Conservation (phyloP, 2,329 filamentous ascomycete species). For the Fusarium anthophilum region DNA sequence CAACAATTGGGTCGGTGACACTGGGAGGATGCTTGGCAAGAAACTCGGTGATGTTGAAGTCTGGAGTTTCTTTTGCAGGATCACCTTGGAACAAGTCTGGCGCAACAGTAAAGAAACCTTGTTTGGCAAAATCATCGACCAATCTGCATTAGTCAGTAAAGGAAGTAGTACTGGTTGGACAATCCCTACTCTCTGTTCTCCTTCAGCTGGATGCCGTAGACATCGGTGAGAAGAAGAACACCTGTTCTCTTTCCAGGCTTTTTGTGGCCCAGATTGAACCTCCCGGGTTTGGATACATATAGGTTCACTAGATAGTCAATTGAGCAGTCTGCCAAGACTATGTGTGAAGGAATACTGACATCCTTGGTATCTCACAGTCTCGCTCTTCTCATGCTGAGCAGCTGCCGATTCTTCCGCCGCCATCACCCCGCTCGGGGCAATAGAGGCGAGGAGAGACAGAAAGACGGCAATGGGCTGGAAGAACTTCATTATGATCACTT, state of each 20-base stretch:
- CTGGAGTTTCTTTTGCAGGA: background rate
- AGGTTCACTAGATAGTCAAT: background rate
- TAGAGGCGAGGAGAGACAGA: background rate
- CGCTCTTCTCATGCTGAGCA: background rate
- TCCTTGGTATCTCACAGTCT: conserved; percentile 7
- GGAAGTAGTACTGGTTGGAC: accelerated
- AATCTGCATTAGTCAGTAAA: background rate
- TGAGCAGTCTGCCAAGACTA: background rate
- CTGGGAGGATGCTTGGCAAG: conserved; percentile 13
- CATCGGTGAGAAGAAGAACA: conserved; percentile 26
- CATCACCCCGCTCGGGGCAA: background rate
- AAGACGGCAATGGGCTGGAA: background rate
- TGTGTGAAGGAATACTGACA: background rate
- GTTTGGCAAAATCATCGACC: conserved; percentile 19
- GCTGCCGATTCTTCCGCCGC: background rate
- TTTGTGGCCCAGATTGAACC: background rate
- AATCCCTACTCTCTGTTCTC: conserved; percentile 7
- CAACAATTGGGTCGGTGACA: conserved; percentile 20
- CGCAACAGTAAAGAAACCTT: conserved; percentile 15
- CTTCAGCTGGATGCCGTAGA: conserved; percentile 14
- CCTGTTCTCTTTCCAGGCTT: conserved; percentile 1
- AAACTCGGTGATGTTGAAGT: conserved; percentile 12
- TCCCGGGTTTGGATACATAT: conserved; percentile 13
- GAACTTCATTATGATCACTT: background rate
- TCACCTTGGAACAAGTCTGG: conserved; percentile 19